Evolutionary conservation across 345 rosid genomes (phyloP), one percentile per base, ranked within the genome.

Genomic region (Trapa bicornis): DNA sequence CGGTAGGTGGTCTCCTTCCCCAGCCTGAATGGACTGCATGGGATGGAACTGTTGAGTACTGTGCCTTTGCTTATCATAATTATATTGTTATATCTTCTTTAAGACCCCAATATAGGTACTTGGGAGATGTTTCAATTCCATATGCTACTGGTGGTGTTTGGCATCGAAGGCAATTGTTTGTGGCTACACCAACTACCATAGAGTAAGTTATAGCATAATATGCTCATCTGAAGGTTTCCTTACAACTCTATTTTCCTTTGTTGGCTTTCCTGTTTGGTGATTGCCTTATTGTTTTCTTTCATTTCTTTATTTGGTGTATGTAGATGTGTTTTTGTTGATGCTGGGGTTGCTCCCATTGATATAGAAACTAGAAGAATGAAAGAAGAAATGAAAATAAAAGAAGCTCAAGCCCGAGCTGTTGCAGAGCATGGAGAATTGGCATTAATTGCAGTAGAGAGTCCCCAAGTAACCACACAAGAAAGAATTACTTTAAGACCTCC

Each of bases 21-120:
- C 99, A 91, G 81, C 99, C 97, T 70, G 99, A 94, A 70, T 94
- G 97, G 97, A 83, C 99, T 63, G 97, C 97, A 66, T 94, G 99
- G 99, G 99, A 94, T 80, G 89, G 89, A 79, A 94, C 96, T 61
- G 99, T 91, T 72, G 99, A 94, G 77, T 87, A 94, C 75, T 94
- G 97, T 81, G 99, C 99, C 17, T 89, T 94, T 79, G 96, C 91
- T 22, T 91, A 91, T 80, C 99, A 86, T 73, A 85, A 87, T 15
- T 94, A 87, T 73, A 87, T 94, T 75, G 96, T 94, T 61, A 86
- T 94, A 77, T 87, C 93, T 54, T 94, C 96, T 67, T 75, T 94
- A 80, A 91, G 99, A 17, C 99, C 99, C 50, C 97, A 89, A 76
- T 94, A 75, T 83, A 84, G 97, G 79, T 94, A 91, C 75, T 85